Percentiles rank a stretch among this genome's conserved stretches.
Conservation (phyloP, 2,329 filamentous ascomycete genomes). For the Cordyceps cateniannulata region DNA sequence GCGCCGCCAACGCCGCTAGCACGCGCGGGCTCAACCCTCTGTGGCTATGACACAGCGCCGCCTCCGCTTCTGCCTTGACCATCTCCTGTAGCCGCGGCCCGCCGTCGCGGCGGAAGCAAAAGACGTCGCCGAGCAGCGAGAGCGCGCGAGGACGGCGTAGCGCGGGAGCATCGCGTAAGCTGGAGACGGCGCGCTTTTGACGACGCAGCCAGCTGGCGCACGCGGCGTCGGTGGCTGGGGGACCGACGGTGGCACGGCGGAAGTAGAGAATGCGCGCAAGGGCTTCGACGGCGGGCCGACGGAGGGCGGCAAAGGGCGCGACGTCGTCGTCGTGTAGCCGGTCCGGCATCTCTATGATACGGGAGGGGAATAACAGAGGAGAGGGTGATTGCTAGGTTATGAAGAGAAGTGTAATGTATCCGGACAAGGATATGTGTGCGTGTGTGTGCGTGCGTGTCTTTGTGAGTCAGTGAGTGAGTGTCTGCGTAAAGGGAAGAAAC, state of each 20-base stretch:
- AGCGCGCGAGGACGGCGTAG: neutral
- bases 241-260: neutral
- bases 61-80: slow-evolving; percentile 20
- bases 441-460: neutral
- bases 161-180: neutral
- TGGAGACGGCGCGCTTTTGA: neutral
- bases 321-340: neutral
- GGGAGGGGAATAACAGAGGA: neutral
- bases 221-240: neutral
- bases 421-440: neutral
- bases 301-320: neutral
- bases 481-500: neutral
- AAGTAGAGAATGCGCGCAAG: slow-evolving; percentile 9
- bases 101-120: slow-evolving; percentile 25
- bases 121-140: slow-evolving; percentile 10
- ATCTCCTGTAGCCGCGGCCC: slow-evolving; percentile 11
- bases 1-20: slow-evolving; percentile 37
- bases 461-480: neutral
- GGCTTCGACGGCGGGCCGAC: neutral
- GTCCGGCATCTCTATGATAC: neutral
- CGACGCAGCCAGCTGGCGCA: neutral
- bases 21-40: slow-evolving; percentile 34
- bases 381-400: neutral
- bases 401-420: no score
- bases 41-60: slow-evolving; percentile 37